Percentiles rank a stretch among this genome's conserved stretches.
phyloP scores from a whole-genome alignment of 139 green algal genomes.

The Mesotaenium endlicherianum region DNA sequence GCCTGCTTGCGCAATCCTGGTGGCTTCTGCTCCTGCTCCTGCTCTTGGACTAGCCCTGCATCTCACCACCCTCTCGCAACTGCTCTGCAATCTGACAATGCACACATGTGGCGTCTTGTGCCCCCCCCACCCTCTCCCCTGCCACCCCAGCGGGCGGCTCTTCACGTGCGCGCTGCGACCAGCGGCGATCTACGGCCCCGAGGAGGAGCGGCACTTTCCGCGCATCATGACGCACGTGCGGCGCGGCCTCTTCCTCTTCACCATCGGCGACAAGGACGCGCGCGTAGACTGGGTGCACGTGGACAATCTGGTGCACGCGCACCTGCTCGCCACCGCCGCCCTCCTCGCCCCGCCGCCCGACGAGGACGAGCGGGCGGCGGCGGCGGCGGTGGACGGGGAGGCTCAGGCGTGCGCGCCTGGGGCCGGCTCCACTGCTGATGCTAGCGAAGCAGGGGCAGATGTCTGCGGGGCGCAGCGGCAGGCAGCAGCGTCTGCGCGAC shows the following conservation, averaged over 20 bases:
- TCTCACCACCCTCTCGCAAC: no score
- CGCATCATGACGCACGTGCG: conserved; percentile 6
- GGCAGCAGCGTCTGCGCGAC: no score
- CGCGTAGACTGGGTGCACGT: conserved; percentile 3
- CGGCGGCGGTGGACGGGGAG: not conserved
- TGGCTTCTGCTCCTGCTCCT: no score
- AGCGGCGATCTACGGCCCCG: conserved; percentile 7
- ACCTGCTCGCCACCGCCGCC: not conserved
- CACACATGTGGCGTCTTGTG: no score
- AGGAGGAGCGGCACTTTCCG: not conserved
- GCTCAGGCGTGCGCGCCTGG: no score
- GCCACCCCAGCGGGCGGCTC: not conserved
- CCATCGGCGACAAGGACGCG: not conserved
- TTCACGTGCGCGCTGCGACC: conserved; percentile 7
- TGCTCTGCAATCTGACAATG: no score
- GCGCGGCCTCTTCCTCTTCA: not conserved
- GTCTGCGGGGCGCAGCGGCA: no score
- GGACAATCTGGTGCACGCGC: conserved; percentile 19
- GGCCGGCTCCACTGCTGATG: no score
- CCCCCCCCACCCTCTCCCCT: no score
- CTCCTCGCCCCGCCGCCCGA: not conserved
- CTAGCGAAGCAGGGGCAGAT: no score
- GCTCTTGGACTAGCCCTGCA: no score
- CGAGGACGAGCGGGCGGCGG: not conserved
- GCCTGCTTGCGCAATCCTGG: no score